phyloP scores from a whole-genome alignment of 306 rosid species.

The Rubus parviflorus region DNA sequence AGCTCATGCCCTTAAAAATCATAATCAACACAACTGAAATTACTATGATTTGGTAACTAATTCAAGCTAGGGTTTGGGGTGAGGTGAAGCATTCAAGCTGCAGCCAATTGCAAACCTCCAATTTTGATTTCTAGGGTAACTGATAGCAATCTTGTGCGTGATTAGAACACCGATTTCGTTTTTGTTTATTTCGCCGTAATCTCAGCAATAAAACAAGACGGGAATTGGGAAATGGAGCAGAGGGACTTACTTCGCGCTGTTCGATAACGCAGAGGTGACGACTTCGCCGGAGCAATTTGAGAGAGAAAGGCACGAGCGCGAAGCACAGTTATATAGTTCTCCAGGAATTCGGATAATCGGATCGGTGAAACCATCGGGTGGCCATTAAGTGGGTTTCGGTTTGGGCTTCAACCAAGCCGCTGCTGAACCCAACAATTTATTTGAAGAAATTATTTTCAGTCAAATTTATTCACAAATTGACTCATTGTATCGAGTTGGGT shows the following conservation, averaged over 20 bases:
- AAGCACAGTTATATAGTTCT: neutral
- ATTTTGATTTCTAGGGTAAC: neutral
- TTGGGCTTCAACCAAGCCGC: neutral
- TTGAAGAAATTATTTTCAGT: too few species aligned
- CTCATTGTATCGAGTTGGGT: too few species aligned
- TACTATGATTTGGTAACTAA: neutral
- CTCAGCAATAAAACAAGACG: neutral
- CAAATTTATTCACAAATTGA: too few species aligned
- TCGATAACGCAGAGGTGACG: neutral
- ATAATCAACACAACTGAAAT: neutral
- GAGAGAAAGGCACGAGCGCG: neutral
- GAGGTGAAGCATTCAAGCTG: neutral
- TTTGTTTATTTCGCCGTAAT: neutral
- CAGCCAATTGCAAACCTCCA: neutral
- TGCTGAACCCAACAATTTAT: neutral
- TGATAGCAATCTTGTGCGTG: neutral
- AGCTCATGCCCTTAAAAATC: conserved; percentile 22
- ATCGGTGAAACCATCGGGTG: too few species aligned
- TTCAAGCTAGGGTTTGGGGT: neutral
- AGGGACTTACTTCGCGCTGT: conserved; percentile 9
- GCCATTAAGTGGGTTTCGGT: too few species aligned
- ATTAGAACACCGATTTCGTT: neutral
- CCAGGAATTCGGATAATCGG: neutral
- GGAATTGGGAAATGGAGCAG: neutral
- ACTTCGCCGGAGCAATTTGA: neutral